Evolutionary conservation across 1,139 yeast species (phyloP).

Genomic region (Yamadazyma oceani): DNA sequence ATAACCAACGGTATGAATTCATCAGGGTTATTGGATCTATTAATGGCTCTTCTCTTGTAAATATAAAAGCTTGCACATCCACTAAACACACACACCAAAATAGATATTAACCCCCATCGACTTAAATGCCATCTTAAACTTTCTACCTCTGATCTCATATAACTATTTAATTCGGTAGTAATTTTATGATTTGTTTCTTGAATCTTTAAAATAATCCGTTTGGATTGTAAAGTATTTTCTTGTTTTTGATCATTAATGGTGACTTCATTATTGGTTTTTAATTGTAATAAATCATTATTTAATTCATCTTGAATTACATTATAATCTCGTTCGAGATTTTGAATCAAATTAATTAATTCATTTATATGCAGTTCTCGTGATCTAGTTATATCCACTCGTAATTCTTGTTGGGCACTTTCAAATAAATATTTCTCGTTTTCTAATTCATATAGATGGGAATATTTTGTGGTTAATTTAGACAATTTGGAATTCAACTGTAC

Average conservation of each 20-base stretch:
- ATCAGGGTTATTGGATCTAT: slow-evolving; percentile 25
- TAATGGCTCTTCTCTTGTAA: slow-evolving; percentile 28
- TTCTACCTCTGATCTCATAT: slow-evolving; percentile 83
- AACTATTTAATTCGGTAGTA: slow-evolving; percentile 77
- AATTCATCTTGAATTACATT: slow-evolving; percentile 74
- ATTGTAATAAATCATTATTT: slow-evolving; percentile 63
- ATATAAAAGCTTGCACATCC: slow-evolving; percentile 45
- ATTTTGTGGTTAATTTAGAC: slow-evolving; percentile 54
- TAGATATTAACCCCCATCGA: slow-evolving; percentile 75
- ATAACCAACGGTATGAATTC: slow-evolving; percentile 48
- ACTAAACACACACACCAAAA: slow-evolving; percentile 42
- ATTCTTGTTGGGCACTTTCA: slow-evolving; percentile 90
- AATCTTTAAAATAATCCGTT: slow-evolving; percentile 64
- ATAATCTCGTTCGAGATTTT: slow-evolving; percentile 71
- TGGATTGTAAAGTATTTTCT: slow-evolving; percentile 77
- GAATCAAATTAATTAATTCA: slow-evolving; percentile 65
- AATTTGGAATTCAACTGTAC: slow-evolving; percentile 55
- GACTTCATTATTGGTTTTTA: slow-evolving; percentile 76
- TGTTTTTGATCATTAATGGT: slow-evolving; percentile 85
- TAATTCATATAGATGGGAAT: slow-evolving; percentile 66
- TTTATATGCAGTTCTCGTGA: slow-evolving; percentile 72
- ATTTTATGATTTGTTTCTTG: slow-evolving; percentile 88
- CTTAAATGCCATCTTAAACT: slow-evolving; percentile 92
- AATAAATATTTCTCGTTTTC: slow-evolving; percentile 87
- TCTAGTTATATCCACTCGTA: slow-evolving; percentile 74